These are phyloP conservation scores for Asparagopsis taxiformis DNA, from an alignment of 31 red algal species.

Conservation along the genomic window DNA sequence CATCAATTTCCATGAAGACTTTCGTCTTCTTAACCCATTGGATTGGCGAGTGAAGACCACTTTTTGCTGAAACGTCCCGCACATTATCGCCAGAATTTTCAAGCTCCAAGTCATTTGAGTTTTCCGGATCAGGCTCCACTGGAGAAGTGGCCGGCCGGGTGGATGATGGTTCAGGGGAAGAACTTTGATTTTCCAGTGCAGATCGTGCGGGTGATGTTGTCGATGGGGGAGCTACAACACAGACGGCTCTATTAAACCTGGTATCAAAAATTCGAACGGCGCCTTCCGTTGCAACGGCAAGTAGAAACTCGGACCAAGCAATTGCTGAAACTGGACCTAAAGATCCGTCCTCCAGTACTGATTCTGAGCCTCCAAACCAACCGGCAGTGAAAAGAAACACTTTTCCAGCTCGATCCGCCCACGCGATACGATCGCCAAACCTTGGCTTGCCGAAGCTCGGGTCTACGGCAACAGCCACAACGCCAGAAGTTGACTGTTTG, in stretches of 20 bases:
- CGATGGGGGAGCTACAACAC: constrained; percentile 33
- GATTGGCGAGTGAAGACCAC: not conserved
- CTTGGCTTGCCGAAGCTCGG: constrained; percentile 58
- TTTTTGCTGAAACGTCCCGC: not conserved
- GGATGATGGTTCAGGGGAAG: not conserved
- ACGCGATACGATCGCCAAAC: constrained; percentile 57
- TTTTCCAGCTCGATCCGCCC: constrained; percentile 25
- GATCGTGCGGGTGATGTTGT: constrained; percentile 23
- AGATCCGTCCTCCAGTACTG: constrained; percentile 11
- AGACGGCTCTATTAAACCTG: constrained; percentile 22
- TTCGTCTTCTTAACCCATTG: constrained; percentile 51
- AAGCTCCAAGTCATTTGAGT: not conserved
- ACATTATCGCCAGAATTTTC: not conserved
- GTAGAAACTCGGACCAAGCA: constrained; percentile 37
- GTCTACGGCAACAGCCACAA: constrained; percentile 50
- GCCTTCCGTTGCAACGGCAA: constrained; percentile 29
- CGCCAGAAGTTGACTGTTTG: constrained; percentile 12
- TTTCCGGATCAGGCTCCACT: not conserved
- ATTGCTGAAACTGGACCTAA: constrained; percentile 9
- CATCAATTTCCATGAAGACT: constrained; percentile 47
- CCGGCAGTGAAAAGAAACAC: constrained; percentile 39
- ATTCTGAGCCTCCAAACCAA: constrained; percentile 66
- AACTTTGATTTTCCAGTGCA: not conserved
- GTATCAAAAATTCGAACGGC: constrained; percentile 47
- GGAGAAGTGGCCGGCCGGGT: not conserved